Percentiles rank a stretch among this genome's conserved stretches.
These are phyloP conservation scores for Medicago truncatula DNA, from an alignment of 306 rosid genomes.

Conservation along the genomic window MtrunA17r5.0-ANR NC_053045.1:4241501-4242000, in stretches of 20 bases:
- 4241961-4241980: slow-evolving; percentile 19
- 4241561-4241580: background rate
- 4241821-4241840: background rate
- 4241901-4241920: slow-evolving; percentile 1
- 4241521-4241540: slow-evolving; percentile 2
- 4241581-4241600: background rate
- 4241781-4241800: background rate
- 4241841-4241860: background rate
- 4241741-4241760: slow-evolving; percentile 16
- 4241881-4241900: background rate
- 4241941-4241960: slow-evolving; percentile 27
- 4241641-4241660: background rate
- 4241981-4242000: background rate
- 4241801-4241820: background rate
- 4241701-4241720: background rate
- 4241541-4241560: background rate
- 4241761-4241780: slow-evolving; percentile 11
- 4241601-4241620: slow-evolving; percentile 26
- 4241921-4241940: background rate
- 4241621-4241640: background rate
- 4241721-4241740: background rate
- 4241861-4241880: background rate
- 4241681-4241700: slow-evolving; percentile 27
- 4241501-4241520: background rate
- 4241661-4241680: background rate